These are phyloP conservation scores for Hippophae rhamnoides DNA, from an alignment of 306 rosid genomes.

Conservation along the genomic window DNA sequence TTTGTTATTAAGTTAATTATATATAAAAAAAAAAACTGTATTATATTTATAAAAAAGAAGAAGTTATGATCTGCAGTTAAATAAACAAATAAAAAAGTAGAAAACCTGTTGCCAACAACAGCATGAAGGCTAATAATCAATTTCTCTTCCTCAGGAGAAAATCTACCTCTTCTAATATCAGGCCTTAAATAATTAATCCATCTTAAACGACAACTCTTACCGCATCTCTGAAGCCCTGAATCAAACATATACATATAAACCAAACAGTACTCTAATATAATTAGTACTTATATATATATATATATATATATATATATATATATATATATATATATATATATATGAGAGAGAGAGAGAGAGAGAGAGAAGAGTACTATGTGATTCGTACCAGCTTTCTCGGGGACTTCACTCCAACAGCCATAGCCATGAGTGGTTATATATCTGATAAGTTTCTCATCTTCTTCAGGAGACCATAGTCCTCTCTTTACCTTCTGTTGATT, in stretches of 20 bases:
- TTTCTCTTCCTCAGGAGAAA: constrained; percentile 79
- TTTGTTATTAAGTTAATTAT: too few relatives aligned
- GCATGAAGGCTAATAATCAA: constrained; percentile 80
- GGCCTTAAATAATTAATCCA: constrained; percentile 94
- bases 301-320: too few relatives aligned
- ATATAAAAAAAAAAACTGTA: too few relatives aligned
- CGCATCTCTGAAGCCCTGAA: constrained; percentile 85
- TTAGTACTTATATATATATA: too few relatives aligned
- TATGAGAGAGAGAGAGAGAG: too few relatives aligned
- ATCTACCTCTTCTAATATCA: constrained; percentile 84
- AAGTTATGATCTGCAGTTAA: not conserved
- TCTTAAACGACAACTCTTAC: constrained; percentile 82
- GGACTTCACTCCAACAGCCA: constrained; percentile 95
- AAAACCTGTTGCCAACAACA: constrained; percentile 80
- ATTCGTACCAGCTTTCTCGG: constrained; percentile 62
- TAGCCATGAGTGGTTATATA: constrained; percentile 77
- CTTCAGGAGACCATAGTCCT: constrained; percentile 93
- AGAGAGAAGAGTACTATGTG: too few relatives aligned
- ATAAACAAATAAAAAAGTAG: not conserved
- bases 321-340: too few relatives aligned
- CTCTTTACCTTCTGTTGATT: constrained; percentile 85
- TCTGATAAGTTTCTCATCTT: constrained; percentile 77
- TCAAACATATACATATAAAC: not conserved
- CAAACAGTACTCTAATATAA: too few relatives aligned
- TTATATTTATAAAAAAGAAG: too few relatives aligned